Conservation (phyloP, 805 yeast species). For the Nakazawaea populi region DNA sequence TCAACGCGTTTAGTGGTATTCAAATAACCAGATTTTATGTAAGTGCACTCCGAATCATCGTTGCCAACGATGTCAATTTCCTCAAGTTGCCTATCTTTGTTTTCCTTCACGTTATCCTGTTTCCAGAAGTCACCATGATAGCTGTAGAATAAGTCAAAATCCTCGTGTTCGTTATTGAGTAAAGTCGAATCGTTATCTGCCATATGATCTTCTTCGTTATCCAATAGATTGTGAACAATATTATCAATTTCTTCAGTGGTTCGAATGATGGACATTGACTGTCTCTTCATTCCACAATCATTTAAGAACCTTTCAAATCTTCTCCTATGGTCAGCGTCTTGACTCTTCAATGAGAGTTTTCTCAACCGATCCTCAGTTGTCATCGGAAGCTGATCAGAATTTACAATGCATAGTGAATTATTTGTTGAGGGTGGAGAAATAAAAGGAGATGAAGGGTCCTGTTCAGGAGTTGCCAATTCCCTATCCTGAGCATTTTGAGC, state of each 20-base stretch:
- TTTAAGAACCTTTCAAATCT: slow-evolving; percentile 20
- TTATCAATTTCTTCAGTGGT: background rate
- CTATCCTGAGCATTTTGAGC: slow-evolving; percentile 27
- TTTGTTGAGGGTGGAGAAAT: slow-evolving; percentile 50
- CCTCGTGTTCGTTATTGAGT: slow-evolving; percentile 6
- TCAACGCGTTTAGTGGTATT: background rate
- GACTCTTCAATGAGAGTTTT: slow-evolving; percentile 11
- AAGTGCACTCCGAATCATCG: slow-evolving; percentile 7
- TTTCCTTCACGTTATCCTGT: background rate
- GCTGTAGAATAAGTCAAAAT: slow-evolving; percentile 8
- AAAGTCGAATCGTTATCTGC: background rate
- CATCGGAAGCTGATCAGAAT: slow-evolving; percentile 11
- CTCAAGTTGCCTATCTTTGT: background rate
- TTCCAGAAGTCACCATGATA: background rate
- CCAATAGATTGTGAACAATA: slow-evolving; percentile 2
- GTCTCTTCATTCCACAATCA: slow-evolving; percentile 18
- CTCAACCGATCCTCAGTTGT: slow-evolving; percentile 3
- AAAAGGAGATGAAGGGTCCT: slow-evolving; percentile 51
- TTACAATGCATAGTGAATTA: slow-evolving; percentile 46
- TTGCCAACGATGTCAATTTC: slow-evolving; percentile 8
- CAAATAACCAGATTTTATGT: background rate
- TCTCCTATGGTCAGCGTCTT: slow-evolving; percentile 21
- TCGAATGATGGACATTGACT: slow-evolving; percentile 1
- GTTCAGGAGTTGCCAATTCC: slow-evolving; percentile 37
- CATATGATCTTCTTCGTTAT: slow-evolving; percentile 3